A percentile compares a stretch with the other conserved stretches of the same genome.
Conservation (phyloP, 2,329 filamentous ascomycete genomes). For the Beauveria rudraprayagi region DNA sequence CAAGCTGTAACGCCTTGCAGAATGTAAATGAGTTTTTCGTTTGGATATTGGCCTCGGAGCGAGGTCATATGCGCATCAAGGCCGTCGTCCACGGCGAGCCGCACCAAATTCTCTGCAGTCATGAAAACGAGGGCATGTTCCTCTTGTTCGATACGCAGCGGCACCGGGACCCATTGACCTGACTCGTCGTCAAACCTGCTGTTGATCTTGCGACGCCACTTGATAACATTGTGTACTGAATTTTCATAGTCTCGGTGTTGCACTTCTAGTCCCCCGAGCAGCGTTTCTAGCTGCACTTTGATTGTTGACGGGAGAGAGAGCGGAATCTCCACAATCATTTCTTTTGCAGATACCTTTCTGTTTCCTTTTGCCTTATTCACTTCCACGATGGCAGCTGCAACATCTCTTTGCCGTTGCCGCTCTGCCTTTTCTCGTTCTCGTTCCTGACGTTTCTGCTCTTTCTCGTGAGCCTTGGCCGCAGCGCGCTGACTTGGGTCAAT, state of each 20-base stretch:
- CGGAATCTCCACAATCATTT: slow-evolving; percentile 72
- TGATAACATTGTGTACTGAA: slow-evolving; percentile 45
- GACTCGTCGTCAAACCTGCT: slow-evolving; percentile 52
- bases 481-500: slow-evolving; percentile 27
- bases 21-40: slow-evolving; percentile 55
- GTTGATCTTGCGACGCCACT: slow-evolving; percentile 62
- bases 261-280: slow-evolving; percentile 45
- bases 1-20: slow-evolving; percentile 61
- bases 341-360: slow-evolving; percentile 62
- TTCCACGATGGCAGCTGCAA: slow-evolving; percentile 57
- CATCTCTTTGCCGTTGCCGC: slow-evolving; percentile 55
- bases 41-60: slow-evolving; percentile 46
- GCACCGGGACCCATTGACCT: slow-evolving; percentile 58
- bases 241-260: slow-evolving; percentile 37
- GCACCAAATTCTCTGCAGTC: slow-evolving; percentile 56
- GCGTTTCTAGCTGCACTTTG: slow-evolving; percentile 36
- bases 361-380: slow-evolving; percentile 66
- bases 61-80: slow-evolving; percentile 51
- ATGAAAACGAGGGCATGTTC: slow-evolving; percentile 56
- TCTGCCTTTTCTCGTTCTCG: slow-evolving; percentile 53
- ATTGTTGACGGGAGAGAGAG: slow-evolving; percentile 41
- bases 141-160: slow-evolving; percentile 43
- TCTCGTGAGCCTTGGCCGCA: slow-evolving; percentile 44
- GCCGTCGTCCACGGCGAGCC: slow-evolving; percentile 43
- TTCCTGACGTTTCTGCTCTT: slow-evolving; percentile 46